Evolutionary conservation across 352 stramenopile genomes (phyloP).

Genomic region (Thalassiosira mediterranea): DNA sequence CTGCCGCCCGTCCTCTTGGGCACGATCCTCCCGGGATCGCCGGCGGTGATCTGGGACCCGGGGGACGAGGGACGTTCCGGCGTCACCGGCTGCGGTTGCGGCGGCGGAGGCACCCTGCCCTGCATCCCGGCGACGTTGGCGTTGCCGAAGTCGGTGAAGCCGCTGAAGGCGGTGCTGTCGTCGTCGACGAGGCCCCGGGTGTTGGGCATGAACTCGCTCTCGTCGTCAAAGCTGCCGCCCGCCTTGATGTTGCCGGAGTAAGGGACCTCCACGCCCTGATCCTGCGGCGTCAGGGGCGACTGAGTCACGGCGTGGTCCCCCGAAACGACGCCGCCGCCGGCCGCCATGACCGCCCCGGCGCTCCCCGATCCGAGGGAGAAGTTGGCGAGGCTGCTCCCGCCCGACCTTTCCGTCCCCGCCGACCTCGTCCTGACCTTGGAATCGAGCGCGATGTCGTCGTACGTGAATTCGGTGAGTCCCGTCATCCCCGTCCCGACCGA

Average conservation of each 20-base stretch:
- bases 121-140: conserved; percentile 4
- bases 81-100: not conserved
- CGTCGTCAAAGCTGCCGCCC: not conserved
- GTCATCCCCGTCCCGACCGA: conserved; percentile 30
- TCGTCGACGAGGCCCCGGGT: conserved; percentile 27
- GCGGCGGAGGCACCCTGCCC: conserved; percentile 1
- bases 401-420: not conserved
- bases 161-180: conserved; percentile 38
- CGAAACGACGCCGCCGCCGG: not conserved
- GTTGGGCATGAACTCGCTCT: conserved; percentile 25
- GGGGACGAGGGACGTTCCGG: not conserved
- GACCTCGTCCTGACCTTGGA: conserved; percentile 2
- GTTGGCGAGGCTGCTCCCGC: not conserved
- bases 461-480: conserved; percentile 44
- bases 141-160: conserved; percentile 1
- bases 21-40: conserved; percentile 31
- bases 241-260: conserved; percentile 4
- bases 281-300: conserved; percentile 7
- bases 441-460: conserved; percentile 36
- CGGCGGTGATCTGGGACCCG: not conserved
- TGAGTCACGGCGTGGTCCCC: not conserved
- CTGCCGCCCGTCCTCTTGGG: conserved; percentile 6
- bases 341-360: not conserved
- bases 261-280: conserved; percentile 49
- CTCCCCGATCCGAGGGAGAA: not conserved